Conservation (phyloP, 2,329 filamentous ascomycete genomes). For the Beauveria caledonica region DNA sequence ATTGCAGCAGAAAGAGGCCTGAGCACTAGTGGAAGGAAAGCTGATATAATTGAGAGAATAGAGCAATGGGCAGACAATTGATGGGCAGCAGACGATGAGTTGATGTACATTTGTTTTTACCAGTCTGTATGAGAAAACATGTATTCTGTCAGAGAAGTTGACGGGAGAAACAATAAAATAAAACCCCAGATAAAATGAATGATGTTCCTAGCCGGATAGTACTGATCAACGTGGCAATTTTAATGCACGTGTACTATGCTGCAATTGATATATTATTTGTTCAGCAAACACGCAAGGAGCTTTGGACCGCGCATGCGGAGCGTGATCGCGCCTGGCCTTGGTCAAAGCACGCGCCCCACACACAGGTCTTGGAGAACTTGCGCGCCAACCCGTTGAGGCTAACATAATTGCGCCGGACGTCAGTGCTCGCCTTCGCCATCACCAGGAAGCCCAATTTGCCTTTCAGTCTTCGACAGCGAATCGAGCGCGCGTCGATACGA, state of each 20-base stretch:
- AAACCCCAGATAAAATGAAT: too few species aligned
- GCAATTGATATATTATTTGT: too few species aligned
- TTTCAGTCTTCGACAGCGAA: not conserved
- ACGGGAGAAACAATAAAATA: not conserved
- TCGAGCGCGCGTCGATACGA: not conserved
- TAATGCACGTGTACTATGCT: not conserved
- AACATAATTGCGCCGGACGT: not conserved
- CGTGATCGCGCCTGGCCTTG: not conserved
- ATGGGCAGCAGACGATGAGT: not conserved
- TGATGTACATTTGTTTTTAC: not conserved
- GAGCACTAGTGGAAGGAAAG: conserved; percentile 43
- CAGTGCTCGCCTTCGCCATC: not conserved
- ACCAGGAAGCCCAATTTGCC: not conserved
- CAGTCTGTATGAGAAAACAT: not conserved
- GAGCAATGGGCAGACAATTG: conserved; percentile 45
- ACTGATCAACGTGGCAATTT: too few species aligned
- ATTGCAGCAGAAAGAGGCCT: conserved; percentile 39
- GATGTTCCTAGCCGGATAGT: too few species aligned
- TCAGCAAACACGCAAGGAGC: not conserved
- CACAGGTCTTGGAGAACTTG: too few species aligned
- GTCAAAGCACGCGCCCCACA: not conserved
- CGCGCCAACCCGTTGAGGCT: not conserved
- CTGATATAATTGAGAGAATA: conserved; percentile 45
- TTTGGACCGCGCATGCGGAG: not conserved
- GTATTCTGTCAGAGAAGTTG: not conserved